Percentiles rank a stretch among this genome's conserved stretches.
Conservation (phyloP, 352 stramenopile genomes). For the Globisporangium nodosum region DNA sequence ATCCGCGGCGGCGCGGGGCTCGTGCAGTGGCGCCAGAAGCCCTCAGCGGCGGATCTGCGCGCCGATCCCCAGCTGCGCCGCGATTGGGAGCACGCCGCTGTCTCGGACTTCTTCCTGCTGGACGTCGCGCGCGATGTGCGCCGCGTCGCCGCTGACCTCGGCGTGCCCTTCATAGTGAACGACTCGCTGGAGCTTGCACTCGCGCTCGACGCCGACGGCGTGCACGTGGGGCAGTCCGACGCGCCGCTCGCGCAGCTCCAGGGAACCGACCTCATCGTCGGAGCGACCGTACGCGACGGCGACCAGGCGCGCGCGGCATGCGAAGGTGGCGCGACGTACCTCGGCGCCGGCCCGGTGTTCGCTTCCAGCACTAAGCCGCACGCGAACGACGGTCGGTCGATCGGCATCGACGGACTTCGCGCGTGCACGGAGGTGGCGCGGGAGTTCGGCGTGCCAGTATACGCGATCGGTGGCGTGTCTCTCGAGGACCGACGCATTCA, state of each 20-base stretch:
- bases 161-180: conserved; percentile 51
- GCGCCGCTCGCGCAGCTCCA: conserved; percentile 15
- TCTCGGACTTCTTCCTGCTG: conserved; percentile 24
- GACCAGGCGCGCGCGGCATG: conserved; percentile 34
- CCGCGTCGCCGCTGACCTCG: conserved; percentile 23
- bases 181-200: conserved; percentile 45
- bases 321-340: conserved; percentile 36
- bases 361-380: conserved; percentile 45
- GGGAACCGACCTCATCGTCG: conserved; percentile 34
- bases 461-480: conserved; percentile 42
- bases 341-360: conserved; percentile 49
- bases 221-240: conserved; percentile 53
- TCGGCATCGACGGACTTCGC: conserved; percentile 32
- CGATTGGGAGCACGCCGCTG: conserved; percentile 17
- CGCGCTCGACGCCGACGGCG: conserved; percentile 36
- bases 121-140: conserved; percentile 31
- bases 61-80: conserved; percentile 18
- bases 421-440: conserved; percentile 18
- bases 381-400: conserved; percentile 44
- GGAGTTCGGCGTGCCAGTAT: conserved; percentile 34
- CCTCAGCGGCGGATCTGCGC: conserved; percentile 21
- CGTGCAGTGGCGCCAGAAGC: conserved; percentile 55
- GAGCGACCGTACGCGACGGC: conserved; percentile 45
- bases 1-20: conserved; percentile 39
- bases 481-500: conserved; percentile 30